Evolutionary conservation across 768 basidiomycete genomes (phyloP).

Genomic region (Filobasidium wieringae): DNA sequence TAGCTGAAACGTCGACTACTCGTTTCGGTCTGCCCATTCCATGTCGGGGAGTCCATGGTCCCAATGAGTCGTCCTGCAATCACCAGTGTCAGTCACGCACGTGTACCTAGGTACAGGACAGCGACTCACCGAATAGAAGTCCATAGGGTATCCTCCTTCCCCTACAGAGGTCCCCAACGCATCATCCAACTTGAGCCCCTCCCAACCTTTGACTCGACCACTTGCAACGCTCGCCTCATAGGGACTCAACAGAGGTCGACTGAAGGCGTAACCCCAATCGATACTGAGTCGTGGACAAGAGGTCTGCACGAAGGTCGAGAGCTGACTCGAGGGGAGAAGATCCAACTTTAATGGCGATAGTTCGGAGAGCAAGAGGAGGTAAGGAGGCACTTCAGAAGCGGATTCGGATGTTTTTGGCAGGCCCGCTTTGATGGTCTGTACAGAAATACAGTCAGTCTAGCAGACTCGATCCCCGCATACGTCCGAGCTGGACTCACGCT

Average conservation of each 20-base stretch:
- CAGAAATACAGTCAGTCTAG: constrained; percentile 14
- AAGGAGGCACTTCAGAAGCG: constrained; percentile 33
- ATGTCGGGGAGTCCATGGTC: constrained; percentile 38
- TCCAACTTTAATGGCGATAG: constrained; percentile 89
- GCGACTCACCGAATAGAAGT: constrained; percentile 56
- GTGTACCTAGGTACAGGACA: not conserved
- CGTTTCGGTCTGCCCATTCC: constrained; percentile 13
- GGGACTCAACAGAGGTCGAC: constrained; percentile 73
- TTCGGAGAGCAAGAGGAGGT: constrained; percentile 86
- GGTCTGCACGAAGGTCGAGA: constrained; percentile 88
- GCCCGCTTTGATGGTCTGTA: constrained; percentile 19
- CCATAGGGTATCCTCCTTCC: constrained; percentile 73
- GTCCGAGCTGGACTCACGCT: constrained; percentile 48
- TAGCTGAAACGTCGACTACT: no score
- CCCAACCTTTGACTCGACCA: constrained; percentile 58
- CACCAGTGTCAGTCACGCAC: no score
- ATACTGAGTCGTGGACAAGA: constrained; percentile 92
- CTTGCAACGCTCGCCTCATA: constrained; percentile 86
- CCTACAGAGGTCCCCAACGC: constrained; percentile 9
- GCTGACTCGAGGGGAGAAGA: constrained; percentile 58
- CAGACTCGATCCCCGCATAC: no score
- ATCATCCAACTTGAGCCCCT: constrained; percentile 21
- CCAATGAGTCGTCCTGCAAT: constrained; percentile 25
- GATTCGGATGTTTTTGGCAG: constrained; percentile 8
- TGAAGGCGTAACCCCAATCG: constrained; percentile 97